These are phyloP conservation scores for Coffea eugenioides DNA, from an alignment of 257 asterid genomes.

Conservation along the genomic window DNA sequence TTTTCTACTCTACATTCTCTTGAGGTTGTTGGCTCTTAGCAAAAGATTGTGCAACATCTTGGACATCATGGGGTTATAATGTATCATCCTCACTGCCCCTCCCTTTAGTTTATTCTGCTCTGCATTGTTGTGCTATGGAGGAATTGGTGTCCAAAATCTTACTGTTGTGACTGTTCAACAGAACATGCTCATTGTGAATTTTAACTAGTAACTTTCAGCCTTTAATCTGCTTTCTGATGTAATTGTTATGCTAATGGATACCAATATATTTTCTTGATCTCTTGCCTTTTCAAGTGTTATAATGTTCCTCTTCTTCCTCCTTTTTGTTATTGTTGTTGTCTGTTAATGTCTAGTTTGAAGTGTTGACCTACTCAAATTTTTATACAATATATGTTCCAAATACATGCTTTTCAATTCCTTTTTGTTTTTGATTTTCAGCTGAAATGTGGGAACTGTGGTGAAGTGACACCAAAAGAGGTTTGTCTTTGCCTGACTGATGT, in stretches of 20 bases:
- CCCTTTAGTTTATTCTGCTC: not conserved
- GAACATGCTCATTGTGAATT: not conserved
- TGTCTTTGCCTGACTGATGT: slow-evolving; percentile 63
- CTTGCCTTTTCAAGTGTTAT: not conserved
- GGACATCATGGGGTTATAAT: not conserved
- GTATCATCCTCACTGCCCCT: not conserved
- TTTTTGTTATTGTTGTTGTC: too few relatives aligned
- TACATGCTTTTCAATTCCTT: slow-evolving; percentile 9
- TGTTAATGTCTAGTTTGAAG: not conserved
- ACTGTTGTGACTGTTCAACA: not conserved
- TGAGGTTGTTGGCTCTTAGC: not conserved
- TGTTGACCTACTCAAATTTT: not conserved
- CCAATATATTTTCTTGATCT: not conserved
- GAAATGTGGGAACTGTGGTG: slow-evolving; percentile 81
- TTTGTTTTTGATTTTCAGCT: slow-evolving; percentile 35
- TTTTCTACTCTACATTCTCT: not conserved
- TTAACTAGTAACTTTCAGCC: not conserved
- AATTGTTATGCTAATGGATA: not conserved
- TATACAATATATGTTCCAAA: not conserved
- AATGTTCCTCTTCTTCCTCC: not conserved
- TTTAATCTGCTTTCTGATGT: not conserved
- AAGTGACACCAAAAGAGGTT: slow-evolving; percentile 63
- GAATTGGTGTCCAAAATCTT: not conserved
- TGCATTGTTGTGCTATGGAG: not conserved
- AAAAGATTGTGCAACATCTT: not conserved